Evolutionary conservation across 2,329 filamentous ascomycete genomes (phyloP).

Genomic region (Colletotrichum musae): DNA sequence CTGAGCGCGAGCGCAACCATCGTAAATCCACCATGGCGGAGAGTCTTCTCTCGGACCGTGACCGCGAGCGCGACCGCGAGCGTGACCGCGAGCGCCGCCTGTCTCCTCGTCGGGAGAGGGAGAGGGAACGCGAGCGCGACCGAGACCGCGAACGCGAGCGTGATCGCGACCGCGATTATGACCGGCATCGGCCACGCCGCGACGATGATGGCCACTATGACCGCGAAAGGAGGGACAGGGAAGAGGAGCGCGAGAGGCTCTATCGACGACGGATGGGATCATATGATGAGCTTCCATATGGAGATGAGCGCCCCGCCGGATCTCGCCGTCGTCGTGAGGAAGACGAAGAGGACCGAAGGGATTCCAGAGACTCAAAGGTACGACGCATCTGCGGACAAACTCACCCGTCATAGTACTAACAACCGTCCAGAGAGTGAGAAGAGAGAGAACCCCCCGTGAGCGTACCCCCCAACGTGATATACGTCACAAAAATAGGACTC

Average conservation of each 20-base stretch:
- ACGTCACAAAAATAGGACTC: slow-evolving; percentile 71
- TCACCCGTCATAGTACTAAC: slow-evolving; percentile 46
- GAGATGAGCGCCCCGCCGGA: slow-evolving; percentile 77
- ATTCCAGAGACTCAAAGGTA: slow-evolving; percentile 79
- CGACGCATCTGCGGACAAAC: slow-evolving; percentile 35
- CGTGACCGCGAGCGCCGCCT: slow-evolving; percentile 39
- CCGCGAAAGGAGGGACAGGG: slow-evolving; percentile 87
- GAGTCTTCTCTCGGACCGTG: slow-evolving; percentile 62
- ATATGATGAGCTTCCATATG: slow-evolving; percentile 92
- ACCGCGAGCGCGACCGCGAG: slow-evolving; percentile 56
- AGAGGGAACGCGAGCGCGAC: slow-evolving; percentile 52
- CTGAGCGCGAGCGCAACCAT: slow-evolving; percentile 94
- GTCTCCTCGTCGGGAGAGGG: slow-evolving; percentile 34
- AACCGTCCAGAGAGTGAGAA: slow-evolving; percentile 66
- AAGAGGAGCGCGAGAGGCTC: slow-evolving; percentile 89
- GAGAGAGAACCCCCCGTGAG: slow-evolving; percentile 72
- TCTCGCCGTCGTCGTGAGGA: slow-evolving; percentile 84
- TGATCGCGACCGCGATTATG: slow-evolving; percentile 61
- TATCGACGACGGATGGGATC: slow-evolving; percentile 87
- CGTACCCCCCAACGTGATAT: slow-evolving; percentile 72
- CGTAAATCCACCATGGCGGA: slow-evolving; percentile 83
- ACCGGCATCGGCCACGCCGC: slow-evolving; percentile 69
- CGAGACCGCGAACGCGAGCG: slow-evolving; percentile 55
- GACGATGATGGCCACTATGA: slow-evolving; percentile 82
- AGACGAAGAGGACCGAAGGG: slow-evolving; percentile 79